Conservation (phyloP, 202 grass and related monocot genomes). For the Panicum virgatum region DNA sequence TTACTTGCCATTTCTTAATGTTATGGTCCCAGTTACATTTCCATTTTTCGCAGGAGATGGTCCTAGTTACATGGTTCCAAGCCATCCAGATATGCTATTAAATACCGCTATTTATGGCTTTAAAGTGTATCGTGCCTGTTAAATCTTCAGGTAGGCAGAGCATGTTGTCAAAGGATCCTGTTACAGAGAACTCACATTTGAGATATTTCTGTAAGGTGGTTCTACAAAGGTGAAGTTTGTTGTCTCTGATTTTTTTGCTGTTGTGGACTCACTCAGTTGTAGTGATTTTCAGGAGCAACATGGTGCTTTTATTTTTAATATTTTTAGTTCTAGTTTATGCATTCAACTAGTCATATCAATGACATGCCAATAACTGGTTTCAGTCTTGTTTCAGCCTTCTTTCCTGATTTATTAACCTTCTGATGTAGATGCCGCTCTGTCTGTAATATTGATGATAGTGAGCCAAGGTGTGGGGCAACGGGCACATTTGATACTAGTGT, state of each 20-base stretch:
- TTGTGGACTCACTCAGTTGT: not conserved
- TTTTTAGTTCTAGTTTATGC: not conserved
- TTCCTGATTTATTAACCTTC: constrained; percentile 12
- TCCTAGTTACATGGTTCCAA: constrained; percentile 14
- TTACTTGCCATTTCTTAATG: constrained; percentile 7
- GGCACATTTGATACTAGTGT: not conserved
- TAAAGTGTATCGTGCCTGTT: constrained; percentile 16
- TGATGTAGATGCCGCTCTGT: not conserved
- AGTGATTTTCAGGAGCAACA: not conserved
- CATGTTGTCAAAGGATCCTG: constrained; percentile 10
- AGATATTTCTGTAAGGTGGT: not conserved
- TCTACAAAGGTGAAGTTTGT: constrained; percentile 23
- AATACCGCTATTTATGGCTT: constrained; percentile 23
- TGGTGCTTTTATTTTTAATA: not conserved
- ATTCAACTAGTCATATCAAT: not conserved
- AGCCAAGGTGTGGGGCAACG: not conserved
- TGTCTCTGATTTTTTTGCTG: not conserved
- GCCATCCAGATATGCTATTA: constrained; percentile 34
- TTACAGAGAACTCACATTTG: not conserved
- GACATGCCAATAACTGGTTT: not conserved
- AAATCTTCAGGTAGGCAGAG: constrained; percentile 18
- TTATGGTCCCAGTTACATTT: constrained; percentile 28
- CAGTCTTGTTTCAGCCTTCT: not conserved
- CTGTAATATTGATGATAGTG: not conserved
- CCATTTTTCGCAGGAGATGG: constrained; percentile 5